Evolutionary conservation across 2,329 filamentous ascomycete species (phyloP).

Genomic region (Hypoxylon sp.): DNA sequence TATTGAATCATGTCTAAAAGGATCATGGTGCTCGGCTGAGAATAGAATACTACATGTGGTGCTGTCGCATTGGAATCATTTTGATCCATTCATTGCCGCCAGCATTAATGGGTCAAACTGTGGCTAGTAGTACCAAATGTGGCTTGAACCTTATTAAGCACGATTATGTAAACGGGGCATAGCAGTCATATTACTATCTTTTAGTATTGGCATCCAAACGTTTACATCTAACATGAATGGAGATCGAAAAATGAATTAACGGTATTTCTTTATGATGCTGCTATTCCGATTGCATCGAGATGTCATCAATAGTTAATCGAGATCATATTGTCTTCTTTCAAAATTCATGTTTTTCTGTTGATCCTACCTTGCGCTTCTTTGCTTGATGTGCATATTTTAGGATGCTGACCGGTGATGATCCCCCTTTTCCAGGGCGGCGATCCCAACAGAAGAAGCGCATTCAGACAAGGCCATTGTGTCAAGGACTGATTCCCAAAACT

Average conservation of each 20-base stretch:
- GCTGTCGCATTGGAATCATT: slow-evolving; percentile 31
- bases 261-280: too few species aligned
- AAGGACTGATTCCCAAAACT: too few species aligned
- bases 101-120: slow-evolving; percentile 8
- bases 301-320: background rate
- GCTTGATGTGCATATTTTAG: slow-evolving; percentile 6
- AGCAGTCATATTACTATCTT: too few species aligned
- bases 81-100: background rate
- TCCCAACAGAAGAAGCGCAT: slow-evolving; percentile 3
- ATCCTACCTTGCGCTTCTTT: too few species aligned
- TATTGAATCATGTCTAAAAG: slow-evolving; percentile 22
- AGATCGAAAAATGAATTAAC: too few species aligned
- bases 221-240: too few species aligned
- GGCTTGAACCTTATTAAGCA: too few species aligned
- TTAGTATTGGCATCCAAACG: too few species aligned
- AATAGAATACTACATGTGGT: slow-evolving; percentile 15
- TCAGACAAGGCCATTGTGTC: background rate
- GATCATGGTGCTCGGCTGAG: slow-evolving; percentile 12
- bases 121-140: too few species aligned
- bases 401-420: slow-evolving; percentile 22
- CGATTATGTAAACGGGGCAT: too few species aligned
- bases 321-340: background rate
- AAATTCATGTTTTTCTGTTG: slow-evolving; percentile 11
- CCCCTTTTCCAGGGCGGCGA: slow-evolving; percentile 23
- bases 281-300: too few species aligned